Conservation (phyloP, 768 basidiomycete genomes). For the Boletus sensibilis region DNA sequence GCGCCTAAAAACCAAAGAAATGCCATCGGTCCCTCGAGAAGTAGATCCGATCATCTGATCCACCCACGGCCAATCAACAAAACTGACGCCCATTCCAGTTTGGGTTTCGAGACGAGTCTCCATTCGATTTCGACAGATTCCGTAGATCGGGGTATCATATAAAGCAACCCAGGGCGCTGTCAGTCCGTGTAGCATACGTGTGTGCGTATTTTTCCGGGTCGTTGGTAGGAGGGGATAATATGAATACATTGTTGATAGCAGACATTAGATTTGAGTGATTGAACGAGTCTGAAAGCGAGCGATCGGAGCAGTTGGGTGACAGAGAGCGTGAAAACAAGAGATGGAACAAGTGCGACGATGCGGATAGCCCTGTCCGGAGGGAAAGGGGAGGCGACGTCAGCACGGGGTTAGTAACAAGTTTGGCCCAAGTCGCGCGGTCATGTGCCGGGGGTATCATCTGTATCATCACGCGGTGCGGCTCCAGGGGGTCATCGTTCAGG, state of each 20-base stretch:
- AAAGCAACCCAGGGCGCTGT: background rate
- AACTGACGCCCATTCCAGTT: background rate
- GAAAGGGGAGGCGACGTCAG: background rate
- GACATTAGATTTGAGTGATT: slow-evolving; percentile 20
- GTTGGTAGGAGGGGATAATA: slow-evolving; percentile 1
- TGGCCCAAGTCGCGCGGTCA: background rate
- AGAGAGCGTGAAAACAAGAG: slow-evolving; percentile 3
- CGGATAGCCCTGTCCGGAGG: background rate
- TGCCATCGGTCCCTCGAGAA: background rate
- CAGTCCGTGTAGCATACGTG: slow-evolving; percentile 8
- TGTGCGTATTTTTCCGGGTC: slow-evolving; percentile 7
- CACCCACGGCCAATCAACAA: background rate
- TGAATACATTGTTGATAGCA: slow-evolving; percentile 23
- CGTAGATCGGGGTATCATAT: background rate
- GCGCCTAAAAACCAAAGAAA: no score
- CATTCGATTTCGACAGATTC: background rate
- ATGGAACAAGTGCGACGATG: background rate
- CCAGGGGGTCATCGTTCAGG: slow-evolving; percentile 22
- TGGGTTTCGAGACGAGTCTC: background rate
- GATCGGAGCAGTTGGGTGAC: slow-evolving; percentile 9
- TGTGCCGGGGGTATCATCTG: slow-evolving; percentile 1
- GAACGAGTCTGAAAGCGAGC: slow-evolving; percentile 9
- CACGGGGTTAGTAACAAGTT: background rate
- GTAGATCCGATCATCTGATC: no score
- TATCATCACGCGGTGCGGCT: background rate